Evolutionary conservation across 768 basidiomycete species (phyloP).

Genomic region (Russula griseocarnosa): DNA sequence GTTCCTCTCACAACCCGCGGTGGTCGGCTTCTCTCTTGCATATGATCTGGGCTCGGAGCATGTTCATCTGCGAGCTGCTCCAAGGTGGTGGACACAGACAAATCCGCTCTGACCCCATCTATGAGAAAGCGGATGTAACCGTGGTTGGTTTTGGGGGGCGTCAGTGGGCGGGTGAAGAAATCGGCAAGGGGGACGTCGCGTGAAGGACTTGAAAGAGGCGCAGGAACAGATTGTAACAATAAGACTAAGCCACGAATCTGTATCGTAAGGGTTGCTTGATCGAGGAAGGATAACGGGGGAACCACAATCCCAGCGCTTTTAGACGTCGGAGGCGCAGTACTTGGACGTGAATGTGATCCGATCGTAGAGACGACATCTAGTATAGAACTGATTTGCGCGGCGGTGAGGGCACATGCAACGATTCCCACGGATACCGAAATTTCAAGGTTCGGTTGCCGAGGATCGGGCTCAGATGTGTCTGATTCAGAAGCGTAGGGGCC

Average conservation of each 20-base stretch:
- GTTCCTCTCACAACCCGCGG: conserved; percentile 19
- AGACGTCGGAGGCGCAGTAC: conserved; percentile 18
- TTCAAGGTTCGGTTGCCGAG: conserved; percentile 21
- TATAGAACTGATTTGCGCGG: conserved; percentile 20
- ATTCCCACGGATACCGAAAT: conserved; percentile 22
- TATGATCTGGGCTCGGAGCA: background rate
- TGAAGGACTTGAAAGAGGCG: conserved; percentile 15
- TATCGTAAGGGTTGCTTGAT: conserved; percentile 36
- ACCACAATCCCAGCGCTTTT: conserved; percentile 28
- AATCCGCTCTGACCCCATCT: conserved; percentile 29
- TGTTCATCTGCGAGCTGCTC: conserved; percentile 12
- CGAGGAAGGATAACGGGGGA: conserved; percentile 31
- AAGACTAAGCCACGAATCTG: conserved; percentile 46
- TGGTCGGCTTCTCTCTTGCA: conserved; percentile 5
- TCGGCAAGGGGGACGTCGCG: conserved; percentile 26
- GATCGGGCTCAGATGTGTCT: conserved; percentile 5
- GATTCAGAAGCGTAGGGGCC: background rate
- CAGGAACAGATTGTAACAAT: conserved; percentile 38
- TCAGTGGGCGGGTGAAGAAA: conserved; percentile 59
- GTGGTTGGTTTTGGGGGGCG: conserved; percentile 47
- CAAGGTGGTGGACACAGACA: conserved; percentile 23
- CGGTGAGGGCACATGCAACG: conserved; percentile 26
- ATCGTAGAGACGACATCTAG: conserved; percentile 36
- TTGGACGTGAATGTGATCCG: conserved; percentile 27
- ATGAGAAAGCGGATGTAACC: conserved; percentile 49